Evolutionary conservation across 1,139 yeast species (phyloP).

Genomic region (Kodamaea suecica): DNA sequence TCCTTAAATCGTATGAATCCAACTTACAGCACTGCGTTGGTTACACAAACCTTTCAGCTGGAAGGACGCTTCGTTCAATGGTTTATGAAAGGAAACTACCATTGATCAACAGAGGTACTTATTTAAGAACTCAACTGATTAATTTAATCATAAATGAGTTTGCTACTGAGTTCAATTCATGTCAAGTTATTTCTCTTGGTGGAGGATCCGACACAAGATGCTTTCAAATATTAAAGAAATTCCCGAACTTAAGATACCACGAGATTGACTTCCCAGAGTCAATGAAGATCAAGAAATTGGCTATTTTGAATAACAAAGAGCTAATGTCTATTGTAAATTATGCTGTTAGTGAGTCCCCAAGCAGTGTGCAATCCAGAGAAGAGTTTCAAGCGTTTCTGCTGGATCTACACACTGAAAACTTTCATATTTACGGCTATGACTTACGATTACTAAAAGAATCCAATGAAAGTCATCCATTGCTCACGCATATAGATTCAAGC

Average conservation of each 20-base stretch:
- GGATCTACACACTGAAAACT: conserved; percentile 42
- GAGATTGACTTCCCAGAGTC: conserved; percentile 78
- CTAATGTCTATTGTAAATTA: conserved; percentile 21
- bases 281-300: conserved; percentile 55
- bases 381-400: conserved; percentile 24
- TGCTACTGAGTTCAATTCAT: conserved; percentile 27
- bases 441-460: conserved; percentile 34
- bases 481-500: conserved; percentile 25
- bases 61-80: conserved; percentile 39
- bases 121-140: conserved; percentile 64
- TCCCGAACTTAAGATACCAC: conserved; percentile 41
- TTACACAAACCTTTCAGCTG: conserved; percentile 38
- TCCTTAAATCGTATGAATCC: conserved; percentile 42
- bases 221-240: conserved; percentile 45
- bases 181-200: conserved; percentile 80
- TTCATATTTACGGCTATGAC: conserved; percentile 57
- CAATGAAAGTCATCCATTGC: conserved; percentile 4
- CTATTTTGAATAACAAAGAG: conserved; percentile 36
- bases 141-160: conserved; percentile 54
- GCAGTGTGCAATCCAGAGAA: conserved; percentile 17
- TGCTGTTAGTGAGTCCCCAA: conserved; percentile 8
- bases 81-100: conserved; percentile 61
- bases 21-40: conserved; percentile 39
- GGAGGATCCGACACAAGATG: conserved; percentile 95
- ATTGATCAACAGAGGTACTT: conserved; percentile 79